phyloP scores from a whole-genome alignment of 1,284 basidiomycete species.

The Ceratorhiza oryzae-sativae region DNA sequence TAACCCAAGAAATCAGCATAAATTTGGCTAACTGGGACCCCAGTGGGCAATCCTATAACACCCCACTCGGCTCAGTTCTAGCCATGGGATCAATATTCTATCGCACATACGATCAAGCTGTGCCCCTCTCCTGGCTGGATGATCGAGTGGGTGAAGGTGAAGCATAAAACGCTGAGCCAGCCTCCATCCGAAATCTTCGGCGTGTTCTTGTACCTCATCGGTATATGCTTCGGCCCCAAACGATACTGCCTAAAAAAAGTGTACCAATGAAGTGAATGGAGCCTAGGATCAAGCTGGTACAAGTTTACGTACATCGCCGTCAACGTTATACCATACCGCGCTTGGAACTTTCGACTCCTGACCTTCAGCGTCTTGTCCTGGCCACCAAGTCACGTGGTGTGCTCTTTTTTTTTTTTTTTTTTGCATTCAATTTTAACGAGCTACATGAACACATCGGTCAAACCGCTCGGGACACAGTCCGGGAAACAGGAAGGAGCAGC shows the following conservation, averaged over 20 bases:
- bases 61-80: neutral
- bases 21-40: constrained; percentile 12
- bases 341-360: constrained; percentile 33
- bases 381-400: constrained; percentile 27
- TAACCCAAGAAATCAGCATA: constrained; percentile 38
- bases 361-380: constrained; percentile 17
- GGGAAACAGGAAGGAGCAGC: too few relatives aligned
- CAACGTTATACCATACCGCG: constrained; percentile 25
- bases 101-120: neutral
- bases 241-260: constrained; percentile 7
- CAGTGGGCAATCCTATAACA: neutral
- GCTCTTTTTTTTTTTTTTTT: neutral
- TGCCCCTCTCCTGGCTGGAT: neutral
- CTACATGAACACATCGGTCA: too few relatives aligned
- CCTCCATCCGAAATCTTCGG: constrained; percentile 11
- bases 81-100: neutral
- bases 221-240: constrained; percentile 34
- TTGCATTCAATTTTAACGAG: too few relatives aligned
- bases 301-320: neutral
- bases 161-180: constrained; percentile 34
- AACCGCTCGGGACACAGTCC: too few relatives aligned
- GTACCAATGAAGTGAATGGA: neutral
- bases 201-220: neutral
- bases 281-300: too few relatives aligned
- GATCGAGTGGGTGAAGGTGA: constrained; percentile 28